Conservation (phyloP, 306 rosid species). For the Alnus rubra region DNA sequence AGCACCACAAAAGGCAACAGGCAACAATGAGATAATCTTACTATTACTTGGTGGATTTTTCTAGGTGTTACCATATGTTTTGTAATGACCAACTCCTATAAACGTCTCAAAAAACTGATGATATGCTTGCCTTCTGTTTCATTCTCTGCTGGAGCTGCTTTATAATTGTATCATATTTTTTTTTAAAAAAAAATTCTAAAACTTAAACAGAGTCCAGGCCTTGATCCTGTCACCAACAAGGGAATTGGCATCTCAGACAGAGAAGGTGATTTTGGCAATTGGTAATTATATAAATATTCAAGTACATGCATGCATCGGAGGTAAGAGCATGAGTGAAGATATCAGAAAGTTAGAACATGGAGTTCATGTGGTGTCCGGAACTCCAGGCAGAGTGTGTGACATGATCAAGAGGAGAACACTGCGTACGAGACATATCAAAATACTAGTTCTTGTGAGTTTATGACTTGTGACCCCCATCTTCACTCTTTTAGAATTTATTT, state of each 20-base stretch:
- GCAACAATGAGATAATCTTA: background rate
- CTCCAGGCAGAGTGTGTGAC: slow-evolving; percentile 98
- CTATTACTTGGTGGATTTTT: background rate
- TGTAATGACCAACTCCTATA: background rate
- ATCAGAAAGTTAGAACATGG: slow-evolving; percentile 93
- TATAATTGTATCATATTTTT: background rate
- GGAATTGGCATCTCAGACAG: slow-evolving; percentile 94
- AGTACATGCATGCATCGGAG: slow-evolving; percentile 93
- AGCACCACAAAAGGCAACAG: no score
- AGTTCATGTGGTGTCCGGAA: slow-evolving; percentile 97
- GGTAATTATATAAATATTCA: slow-evolving; percentile 89
- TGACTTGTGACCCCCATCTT: slow-evolving; percentile 6
- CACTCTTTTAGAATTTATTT: background rate
- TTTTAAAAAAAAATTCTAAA: background rate
- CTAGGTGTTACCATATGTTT: background rate
- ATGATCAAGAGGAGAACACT: slow-evolving; percentile 97
- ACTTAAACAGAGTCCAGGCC: slow-evolving; percentile 67
- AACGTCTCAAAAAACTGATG: background rate
- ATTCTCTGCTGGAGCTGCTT: background rate
- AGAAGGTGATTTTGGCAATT: slow-evolving; percentile 85
- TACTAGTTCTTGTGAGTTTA: slow-evolving; percentile 72
- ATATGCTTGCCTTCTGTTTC: background rate
- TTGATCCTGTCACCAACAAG: slow-evolving; percentile 95
- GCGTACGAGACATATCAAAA: slow-evolving; percentile 87
- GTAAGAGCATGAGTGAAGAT: slow-evolving; percentile 95